Base-by-base conservation (phyloP, 768 basidiomycete genomes). In the Leucocoprinus leucothites region DNA sequence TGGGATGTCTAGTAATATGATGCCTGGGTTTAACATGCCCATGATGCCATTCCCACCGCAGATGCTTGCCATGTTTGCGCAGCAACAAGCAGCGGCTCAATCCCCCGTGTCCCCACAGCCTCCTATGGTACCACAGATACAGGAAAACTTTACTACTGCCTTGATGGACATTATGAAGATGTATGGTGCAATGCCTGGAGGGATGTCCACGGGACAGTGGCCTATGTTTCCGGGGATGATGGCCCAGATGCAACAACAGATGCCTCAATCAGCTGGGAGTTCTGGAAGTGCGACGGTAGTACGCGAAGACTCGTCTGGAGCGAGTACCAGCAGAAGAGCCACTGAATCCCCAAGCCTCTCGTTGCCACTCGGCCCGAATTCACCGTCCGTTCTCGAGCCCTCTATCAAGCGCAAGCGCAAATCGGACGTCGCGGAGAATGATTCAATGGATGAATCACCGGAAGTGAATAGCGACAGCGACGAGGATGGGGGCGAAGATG, bases 91-190 rank as follows among this genome's bases (percentile, higher is more conserved):
- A 8, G 42, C 34, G 19, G 24, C 40, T n/a, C 44, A 42, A 16
- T 28, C 48, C 4, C 22, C 54, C 2, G 40, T 58, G 16, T n/a
- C 40, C 28, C 21, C 46, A 18, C 48, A 49, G 14, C 28, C 53
- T 31, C 43, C 53, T 18, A 13, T 53, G n/a, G 48, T 53, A 47
- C 45, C 55, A 9, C 53, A 55, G 22, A 40, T 55, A 43, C 36
- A 38, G 24, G 54, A 56, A 45, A 56, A 56, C 41, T 53, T 53
- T 18, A 35, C 28, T 7, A 51, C 41, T 7, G 46, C 56, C 18
- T 31, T 36, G n/a, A 53, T 61, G 47, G 38, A 54, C 40, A 40
- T 59, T 19, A 53, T 54, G 36, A 61, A 59, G 59, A 57, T 58
- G 54, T 43, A 56, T 22, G 25, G 47, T 42, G 40, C 26, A 2